These are phyloP conservation scores for Aphanomyces invadans DNA, from an alignment of 352 stramenopile species.

Conservation along the genomic window DNA sequence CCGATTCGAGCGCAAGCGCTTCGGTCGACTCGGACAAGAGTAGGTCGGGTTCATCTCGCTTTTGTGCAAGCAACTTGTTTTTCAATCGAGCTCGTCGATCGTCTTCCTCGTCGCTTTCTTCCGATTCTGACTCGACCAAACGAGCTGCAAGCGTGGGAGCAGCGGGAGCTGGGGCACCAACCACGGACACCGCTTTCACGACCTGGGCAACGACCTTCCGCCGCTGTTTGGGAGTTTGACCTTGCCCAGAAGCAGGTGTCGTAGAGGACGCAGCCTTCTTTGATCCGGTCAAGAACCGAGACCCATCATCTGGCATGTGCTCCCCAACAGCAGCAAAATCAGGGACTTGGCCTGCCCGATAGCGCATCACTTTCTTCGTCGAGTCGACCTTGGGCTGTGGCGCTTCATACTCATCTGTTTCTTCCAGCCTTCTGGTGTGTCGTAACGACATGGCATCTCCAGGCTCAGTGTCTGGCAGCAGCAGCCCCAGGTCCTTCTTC, in stretches of 20 bases:
- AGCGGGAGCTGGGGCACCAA: not conserved
- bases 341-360: constrained; percentile 74
- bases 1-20: not conserved
- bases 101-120: constrained; percentile 56
- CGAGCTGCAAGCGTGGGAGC: not conserved
- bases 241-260: not conserved
- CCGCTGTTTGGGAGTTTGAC: constrained; percentile 4
- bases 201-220: constrained; percentile 15
- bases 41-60: constrained; percentile 27
- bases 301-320: constrained; percentile 13
- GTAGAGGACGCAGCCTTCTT: not conserved
- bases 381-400: constrained; percentile 73
- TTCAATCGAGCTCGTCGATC: constrained; percentile 50
- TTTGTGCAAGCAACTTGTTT: constrained; percentile 44
- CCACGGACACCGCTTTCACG: constrained; percentile 5
- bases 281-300: not conserved
- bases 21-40: not conserved
- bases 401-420: constrained; percentile 62
- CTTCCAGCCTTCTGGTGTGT: constrained; percentile 62
- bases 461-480: constrained; percentile 72
- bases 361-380: constrained; percentile 74
- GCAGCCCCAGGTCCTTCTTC: constrained; percentile 77
- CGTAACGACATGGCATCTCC: constrained; percentile 72
- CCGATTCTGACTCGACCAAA: constrained; percentile 30
- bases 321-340: constrained; percentile 52